Conservation (phyloP, 805 yeast genomes). For the Yarrowia phangngaensis region DNA sequence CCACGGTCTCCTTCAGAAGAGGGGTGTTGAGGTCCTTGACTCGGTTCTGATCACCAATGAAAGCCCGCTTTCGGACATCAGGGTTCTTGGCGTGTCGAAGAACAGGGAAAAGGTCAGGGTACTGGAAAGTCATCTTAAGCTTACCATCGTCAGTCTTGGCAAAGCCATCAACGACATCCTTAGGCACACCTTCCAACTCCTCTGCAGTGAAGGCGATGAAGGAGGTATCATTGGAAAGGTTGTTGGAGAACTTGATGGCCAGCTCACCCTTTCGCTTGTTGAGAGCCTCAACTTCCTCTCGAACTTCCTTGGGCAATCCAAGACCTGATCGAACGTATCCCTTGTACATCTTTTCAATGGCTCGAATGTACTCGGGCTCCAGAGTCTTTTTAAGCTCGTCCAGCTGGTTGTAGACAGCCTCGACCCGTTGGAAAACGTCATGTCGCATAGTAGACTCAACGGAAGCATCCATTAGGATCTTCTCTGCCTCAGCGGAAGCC, state of each 20-base stretch:
- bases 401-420: constrained; percentile 46
- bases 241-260: constrained; percentile 56
- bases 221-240: constrained; percentile 68
- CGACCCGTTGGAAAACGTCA: constrained; percentile 60
- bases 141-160: constrained; percentile 42
- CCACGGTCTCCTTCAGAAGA: constrained; percentile 56
- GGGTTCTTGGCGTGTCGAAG: constrained; percentile 62
- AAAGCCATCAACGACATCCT: constrained; percentile 51
- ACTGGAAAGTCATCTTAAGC: constrained; percentile 70
- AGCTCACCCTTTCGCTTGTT: constrained; percentile 57
- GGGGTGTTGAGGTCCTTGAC: constrained; percentile 57
- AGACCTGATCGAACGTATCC: constrained; percentile 68
- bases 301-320: constrained; percentile 51
- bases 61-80: constrained; percentile 64
- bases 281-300: constrained; percentile 55
- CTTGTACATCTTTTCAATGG: constrained; percentile 53
- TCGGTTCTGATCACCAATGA: constrained; percentile 64
- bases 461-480: constrained; percentile 50
- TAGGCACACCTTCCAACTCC: constrained; percentile 72
- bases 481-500: constrained; percentile 63
- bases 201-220: constrained; percentile 56
- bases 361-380: constrained; percentile 55
- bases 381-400: constrained; percentile 32
- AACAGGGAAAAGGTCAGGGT: constrained; percentile 75
- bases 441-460: constrained; percentile 65